These are phyloP conservation scores for Kwoniella europaea DNA, from an alignment of 768 basidiomycete genomes.

Conservation along the genomic window DNA sequence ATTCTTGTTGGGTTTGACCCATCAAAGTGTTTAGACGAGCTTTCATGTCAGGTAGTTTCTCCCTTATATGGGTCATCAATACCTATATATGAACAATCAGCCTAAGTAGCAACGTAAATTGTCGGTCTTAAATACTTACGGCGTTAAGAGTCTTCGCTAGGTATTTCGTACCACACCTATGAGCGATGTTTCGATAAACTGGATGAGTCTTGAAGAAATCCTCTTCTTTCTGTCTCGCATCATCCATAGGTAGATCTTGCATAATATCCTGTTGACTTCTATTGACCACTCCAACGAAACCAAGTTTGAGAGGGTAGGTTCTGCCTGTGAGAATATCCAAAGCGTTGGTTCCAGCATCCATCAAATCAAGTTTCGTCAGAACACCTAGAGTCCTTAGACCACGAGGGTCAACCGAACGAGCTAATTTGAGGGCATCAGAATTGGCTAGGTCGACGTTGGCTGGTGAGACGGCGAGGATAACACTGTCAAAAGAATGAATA, in stretches of 20 bases:
- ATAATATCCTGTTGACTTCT: constrained; percentile 98
- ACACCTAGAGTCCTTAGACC: constrained; percentile 96
- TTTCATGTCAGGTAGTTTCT: constrained; percentile 99
- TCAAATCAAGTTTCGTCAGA: constrained; percentile 94
- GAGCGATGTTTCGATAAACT: constrained; percentile 92
- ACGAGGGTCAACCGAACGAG: constrained; percentile 92
- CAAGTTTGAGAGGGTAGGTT: constrained; percentile 95
- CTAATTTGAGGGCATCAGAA: constrained; percentile 95
- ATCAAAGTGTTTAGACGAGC: constrained; percentile 95
- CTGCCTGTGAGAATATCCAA: constrained; percentile 93
- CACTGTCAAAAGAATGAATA: constrained; percentile 62
- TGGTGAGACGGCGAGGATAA: constrained; percentile 93
- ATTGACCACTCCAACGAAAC: constrained; percentile 97
- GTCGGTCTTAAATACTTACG: constrained; percentile 62
- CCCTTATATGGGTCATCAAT: constrained; percentile 94
- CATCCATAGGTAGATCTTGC: constrained; percentile 77
- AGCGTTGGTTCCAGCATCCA: constrained; percentile 99
- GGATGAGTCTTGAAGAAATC: constrained; percentile 91
- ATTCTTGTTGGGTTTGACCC: constrained; percentile 98
- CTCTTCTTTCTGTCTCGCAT: constrained; percentile 79
- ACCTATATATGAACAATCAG: constrained; percentile 63
- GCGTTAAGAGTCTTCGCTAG: constrained; percentile 91
- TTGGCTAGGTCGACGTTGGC: constrained; percentile 99
- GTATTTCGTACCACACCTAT: constrained; percentile 96
- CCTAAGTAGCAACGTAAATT: background rate